These are phyloP conservation scores for Exophiala dermatitidis DNA, from an alignment of 2,329 filamentous ascomycete genomes.

Conservation along the genomic window DNA sequence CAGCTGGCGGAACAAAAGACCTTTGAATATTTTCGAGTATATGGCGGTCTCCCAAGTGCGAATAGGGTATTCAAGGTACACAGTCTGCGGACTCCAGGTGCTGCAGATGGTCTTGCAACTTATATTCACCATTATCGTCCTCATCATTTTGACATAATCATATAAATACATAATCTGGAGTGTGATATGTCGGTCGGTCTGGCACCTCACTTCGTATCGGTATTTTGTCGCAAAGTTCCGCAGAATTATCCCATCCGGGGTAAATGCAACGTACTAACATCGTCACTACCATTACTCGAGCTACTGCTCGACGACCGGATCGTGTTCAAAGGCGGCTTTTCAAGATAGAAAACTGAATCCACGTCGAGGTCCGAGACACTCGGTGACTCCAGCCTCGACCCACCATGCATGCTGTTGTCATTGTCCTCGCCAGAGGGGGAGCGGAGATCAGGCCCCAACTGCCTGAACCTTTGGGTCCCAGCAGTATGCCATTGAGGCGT, in stretches of 20 bases:
- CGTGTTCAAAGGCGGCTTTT: constrained; percentile 11
- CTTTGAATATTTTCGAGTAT: no score
- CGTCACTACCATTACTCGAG: constrained; percentile 1
- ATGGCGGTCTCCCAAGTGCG: no score
- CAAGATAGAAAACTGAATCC: background rate
- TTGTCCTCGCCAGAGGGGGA: constrained; percentile 1
- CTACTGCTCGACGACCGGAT: constrained; percentile 7
- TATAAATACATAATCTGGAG: no score
- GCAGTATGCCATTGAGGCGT: no score
- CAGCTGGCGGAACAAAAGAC: no score
- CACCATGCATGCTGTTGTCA: constrained; percentile 2
- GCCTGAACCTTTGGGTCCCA: no score
- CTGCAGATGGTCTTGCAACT: no score
- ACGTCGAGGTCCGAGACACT: constrained; percentile 4
- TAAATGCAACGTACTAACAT: constrained; percentile 10
- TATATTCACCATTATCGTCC: no score
- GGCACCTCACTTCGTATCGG: background rate
- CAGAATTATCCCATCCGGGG: constrained; percentile 7
- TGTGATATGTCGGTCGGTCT: no score
- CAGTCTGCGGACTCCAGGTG: no score
- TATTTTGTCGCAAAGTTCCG: background rate
- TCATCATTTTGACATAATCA: no score
- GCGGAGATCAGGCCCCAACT: background rate
- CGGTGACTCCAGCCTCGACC: constrained; percentile 8
- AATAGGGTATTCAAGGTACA: no score